A percentile compares a stretch with the other conserved stretches of the same genome.
phyloP scores from a whole-genome alignment of 768 basidiomycete genomes.

The Postia placenta region DNA sequence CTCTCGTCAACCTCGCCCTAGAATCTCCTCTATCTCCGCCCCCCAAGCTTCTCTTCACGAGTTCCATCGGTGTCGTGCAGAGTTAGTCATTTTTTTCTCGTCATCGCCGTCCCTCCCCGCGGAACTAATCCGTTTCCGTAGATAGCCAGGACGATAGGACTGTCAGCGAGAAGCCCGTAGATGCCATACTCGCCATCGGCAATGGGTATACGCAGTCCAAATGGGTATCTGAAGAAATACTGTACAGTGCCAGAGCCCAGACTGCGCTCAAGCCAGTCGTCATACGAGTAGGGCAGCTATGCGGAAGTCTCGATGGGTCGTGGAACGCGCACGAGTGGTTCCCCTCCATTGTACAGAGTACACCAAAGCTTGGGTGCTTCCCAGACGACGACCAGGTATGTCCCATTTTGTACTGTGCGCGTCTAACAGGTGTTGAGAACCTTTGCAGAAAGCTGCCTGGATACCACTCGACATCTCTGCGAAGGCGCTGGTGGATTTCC shows the following conservation, averaged over 20 bases:
- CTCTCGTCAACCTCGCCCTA: conserved; percentile 9
- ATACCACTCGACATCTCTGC: no score
- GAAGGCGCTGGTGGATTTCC: no score
- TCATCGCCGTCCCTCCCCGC: no score
- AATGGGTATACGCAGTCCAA: conserved; percentile 34
- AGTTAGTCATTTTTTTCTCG: neutral
- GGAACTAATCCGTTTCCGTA: no score
- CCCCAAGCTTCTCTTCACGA: conserved; percentile 19
- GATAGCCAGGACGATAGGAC: neutral
- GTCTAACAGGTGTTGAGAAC: neutral
- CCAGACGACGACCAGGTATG: neutral
- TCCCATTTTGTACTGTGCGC: no score
- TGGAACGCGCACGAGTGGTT: conserved; percentile 44
- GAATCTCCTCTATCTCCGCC: neutral
- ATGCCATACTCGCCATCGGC: conserved; percentile 29
- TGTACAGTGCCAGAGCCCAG: conserved; percentile 22
- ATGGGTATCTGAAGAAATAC: conserved; percentile 33
- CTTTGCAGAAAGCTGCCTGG: neutral
- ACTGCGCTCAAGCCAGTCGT: conserved; percentile 26
- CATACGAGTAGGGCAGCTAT: conserved; percentile 39
- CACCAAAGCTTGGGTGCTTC: neutral
- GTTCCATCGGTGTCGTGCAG: conserved; percentile 5
- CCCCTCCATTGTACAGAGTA: conserved; percentile 28
- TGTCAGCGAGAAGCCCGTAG: neutral
- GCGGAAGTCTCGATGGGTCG: conserved; percentile 31